Evolutionary conservation across 106 monocot species (phyloP), one percentile per base, ranked within the genome.

Genomic region (Platanthera guangdongensis): DNA sequence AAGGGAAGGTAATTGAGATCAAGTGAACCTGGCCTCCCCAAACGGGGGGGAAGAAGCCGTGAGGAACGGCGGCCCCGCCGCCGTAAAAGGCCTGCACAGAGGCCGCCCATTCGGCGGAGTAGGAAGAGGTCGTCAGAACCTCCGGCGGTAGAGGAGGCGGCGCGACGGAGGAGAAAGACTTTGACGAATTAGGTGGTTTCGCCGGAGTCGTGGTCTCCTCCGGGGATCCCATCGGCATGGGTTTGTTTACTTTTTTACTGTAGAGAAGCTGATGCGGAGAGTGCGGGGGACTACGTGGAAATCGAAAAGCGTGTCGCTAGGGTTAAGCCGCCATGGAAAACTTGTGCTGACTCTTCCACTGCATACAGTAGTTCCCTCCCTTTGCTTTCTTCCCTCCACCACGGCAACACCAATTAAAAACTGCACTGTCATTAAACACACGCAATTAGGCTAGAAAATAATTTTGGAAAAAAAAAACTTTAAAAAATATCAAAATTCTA

Each of bases 11-110:
- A 50, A 72, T 50, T 5, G 51, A 48, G 47, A 70, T 46, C 47
- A 9, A 45, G n/a, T 15, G 5, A 76, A 76, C 81, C 69, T 76
- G 76, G 25, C 76, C 57, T 47, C 76, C 75, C 73, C 73, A 79
- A 46, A 73, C 62, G 10, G 75, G 76, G 48, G 76, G 76, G 71
- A 81, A 81, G 45, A 76, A 76, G 18, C 60, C 60, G 18, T 59
- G 8, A 0, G 76, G 60, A 3, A 70, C 39, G 32, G 76, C 54
- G 48, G 76, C 68, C 11, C 49, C 47, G 16, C 70, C 70, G 47
- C 70, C n/a, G 10, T 70, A 70, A 2, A 16, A 70, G 30, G 70
- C 70, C n/a, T 70, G 70, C 70, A 70, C 15, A 5, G 70, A 70
- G 16, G 47, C 70, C 19, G 70, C 14, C 70, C 70, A 70, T 4